phyloP scores from a whole-genome alignment of 257 asterid species.

The Verbascum thapsus region DNA sequence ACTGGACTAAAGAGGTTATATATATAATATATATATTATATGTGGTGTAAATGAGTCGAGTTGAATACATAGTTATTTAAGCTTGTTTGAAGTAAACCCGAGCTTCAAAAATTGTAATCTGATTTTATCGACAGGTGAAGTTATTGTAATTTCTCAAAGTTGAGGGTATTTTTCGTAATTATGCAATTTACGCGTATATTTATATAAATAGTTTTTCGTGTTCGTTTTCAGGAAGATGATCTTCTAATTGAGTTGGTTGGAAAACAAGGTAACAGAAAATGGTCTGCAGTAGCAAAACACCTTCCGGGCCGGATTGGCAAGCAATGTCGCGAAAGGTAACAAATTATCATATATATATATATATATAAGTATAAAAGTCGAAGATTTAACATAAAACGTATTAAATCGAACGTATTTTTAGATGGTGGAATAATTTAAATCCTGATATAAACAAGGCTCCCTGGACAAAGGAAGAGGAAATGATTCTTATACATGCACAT shows the following conservation, averaged over 20 bases:
- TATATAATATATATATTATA: neutral
- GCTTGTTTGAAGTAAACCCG: too few relatives aligned
- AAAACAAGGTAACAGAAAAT: conserved; percentile 37
- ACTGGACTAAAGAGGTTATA: conserved; percentile 60
- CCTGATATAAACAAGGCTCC: conserved; percentile 52
- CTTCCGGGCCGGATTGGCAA: conserved; percentile 64
- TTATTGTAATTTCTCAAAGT: too few relatives aligned
- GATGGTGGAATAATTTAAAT: conserved; percentile 64
- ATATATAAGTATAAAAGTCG: neutral
- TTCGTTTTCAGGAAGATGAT: conserved; percentile 51
- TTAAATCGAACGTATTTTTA: conserved; percentile 13
- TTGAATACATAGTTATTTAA: too few relatives aligned
- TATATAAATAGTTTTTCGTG: conserved; percentile 6
- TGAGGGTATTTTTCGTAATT: neutral
- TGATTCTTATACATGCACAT: conserved; percentile 44
- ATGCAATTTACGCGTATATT: neutral
- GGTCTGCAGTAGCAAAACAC: conserved; percentile 50
- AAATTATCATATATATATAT: neutral
- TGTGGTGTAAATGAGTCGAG: too few relatives aligned
- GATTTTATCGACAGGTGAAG: too few relatives aligned
- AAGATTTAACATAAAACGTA: too few relatives aligned
- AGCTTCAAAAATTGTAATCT: too few relatives aligned
- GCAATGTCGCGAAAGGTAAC: conserved; percentile 68
- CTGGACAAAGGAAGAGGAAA: conserved; percentile 61
- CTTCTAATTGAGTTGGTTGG: conserved; percentile 44